Base-by-base conservation (phyloP, 768 basidiomycete species). In the Boletus subparvulus region DNA sequence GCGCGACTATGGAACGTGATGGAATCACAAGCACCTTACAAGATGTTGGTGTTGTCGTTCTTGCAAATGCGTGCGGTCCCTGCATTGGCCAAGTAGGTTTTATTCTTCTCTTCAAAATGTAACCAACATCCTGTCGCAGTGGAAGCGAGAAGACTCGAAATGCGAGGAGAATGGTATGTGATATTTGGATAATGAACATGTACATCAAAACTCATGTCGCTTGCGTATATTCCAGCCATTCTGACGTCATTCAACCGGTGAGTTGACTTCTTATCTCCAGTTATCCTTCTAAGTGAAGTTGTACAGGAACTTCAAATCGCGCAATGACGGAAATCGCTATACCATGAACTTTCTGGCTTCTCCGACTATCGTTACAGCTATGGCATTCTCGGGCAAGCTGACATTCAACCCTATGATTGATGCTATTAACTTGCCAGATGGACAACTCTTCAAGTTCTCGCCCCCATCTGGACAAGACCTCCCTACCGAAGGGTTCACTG, bases 281-380 rank as follows among this genome's bases (percentile, higher is more conserved):
- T 19, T 32, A 24, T 39, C 26, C 4, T 40, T 46, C 45, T 52
- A 46, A 40, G 48, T 36, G 47, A 52, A 24, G 21, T 49, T 39
- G 30, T 52, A 26, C 56, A 82, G 83, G 43, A 90, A 90, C 72
- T 90, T 90, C 82, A 94, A 93, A 76, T 94, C 94, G 3, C 84
- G 97, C 62, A 99, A 99, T 70, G 97, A 99, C 67, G 97, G 95
- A 24, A 98, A 98, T 71, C 79, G 82, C 39, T 78, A 86, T 53
- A 98, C 95, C 16, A 92, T 96, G 93, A 98, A 98, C 74, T 98
- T 99, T 78, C 82, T 99, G 55, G 94, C 96, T 9, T 98, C 95
- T 5, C 97, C 97, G 1, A 96, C 94, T 35, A 81, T 97, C 56
- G 97, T 98, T 19, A 98, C 97, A 21, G 97, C 97, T 1, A 94